Base-by-base conservation (phyloP, 352 stramenopile genomes). In the Phytopythium vexans region DNA sequence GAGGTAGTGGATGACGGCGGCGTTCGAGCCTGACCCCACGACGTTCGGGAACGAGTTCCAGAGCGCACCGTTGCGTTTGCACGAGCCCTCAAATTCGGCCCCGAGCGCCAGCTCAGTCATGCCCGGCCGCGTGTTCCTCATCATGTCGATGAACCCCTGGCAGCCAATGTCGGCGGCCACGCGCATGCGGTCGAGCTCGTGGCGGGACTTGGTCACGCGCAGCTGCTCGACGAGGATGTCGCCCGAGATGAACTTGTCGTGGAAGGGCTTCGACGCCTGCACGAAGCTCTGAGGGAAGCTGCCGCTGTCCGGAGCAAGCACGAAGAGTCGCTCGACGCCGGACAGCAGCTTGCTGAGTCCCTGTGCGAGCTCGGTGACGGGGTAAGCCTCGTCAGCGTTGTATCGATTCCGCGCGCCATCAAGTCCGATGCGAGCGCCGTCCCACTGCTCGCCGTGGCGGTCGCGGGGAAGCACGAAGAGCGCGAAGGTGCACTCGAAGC, bases 41-140 rank as follows among this genome's bases (percentile, higher is more conserved):
- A 94, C 83, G 35, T 85, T 89, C 38, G 83, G 83, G 57, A 94
- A 94, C 45, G 83, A 85, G 39, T 87, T 88, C 70, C 81, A 89
- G 5, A 88, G 59, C 34, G 83, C 81, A 7, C 83, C 83, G 45
- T 91, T 85, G 37, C 77, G 73, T 59, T 89, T 89, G 44, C 82
- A 80, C 5, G 77, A 80, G 0, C 68, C 62, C 49, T 94, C 83
- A 54, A 92, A 94, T 16, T 74, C 70, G 33, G 77, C 82, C 3
- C 72, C 81, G 8, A 94, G 64, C 34, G 80, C 79, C n/a, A 88
- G 58, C 49, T 94, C 83, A 4, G 78, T 76, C 67, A 92, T 89
- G 4, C 74, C 77, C 9, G 75, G 63, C 3, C 66, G 62, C 5
- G 77, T 88, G 38, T 64, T 61, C 45, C 74, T 75, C 77, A 94